Conservation (phyloP, 768 basidiomycete genomes). For the Mycena olivaceomarginata region DNA sequence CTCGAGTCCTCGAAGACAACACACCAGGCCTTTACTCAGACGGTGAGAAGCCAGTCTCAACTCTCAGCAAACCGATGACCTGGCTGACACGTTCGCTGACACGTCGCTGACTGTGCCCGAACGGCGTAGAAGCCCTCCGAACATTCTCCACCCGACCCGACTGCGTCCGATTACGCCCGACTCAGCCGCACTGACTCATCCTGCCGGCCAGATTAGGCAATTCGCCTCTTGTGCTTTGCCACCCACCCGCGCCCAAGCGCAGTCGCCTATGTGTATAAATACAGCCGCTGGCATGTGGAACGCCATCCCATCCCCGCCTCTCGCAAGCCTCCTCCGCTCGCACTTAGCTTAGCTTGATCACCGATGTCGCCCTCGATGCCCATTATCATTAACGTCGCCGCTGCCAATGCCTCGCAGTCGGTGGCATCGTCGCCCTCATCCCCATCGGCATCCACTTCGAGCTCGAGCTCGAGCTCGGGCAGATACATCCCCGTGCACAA, state of each 20-base stretch:
- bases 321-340: neutral
- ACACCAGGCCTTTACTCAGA: no score
- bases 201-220: constrained; percentile 4
- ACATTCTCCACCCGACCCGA: constrained; percentile 20
- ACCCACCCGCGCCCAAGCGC: constrained; percentile 1
- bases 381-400: no score
- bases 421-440: neutral
- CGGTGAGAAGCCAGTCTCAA: no score
- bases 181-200: no score
- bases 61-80: no score
- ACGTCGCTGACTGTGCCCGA: constrained; percentile 26
- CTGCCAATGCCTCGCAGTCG: neutral
- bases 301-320: constrained; percentile 4
- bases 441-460: neutral
- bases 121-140: constrained; percentile 25
- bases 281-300: constrained; percentile 1
- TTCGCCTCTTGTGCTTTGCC: neutral
- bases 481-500: constrained; percentile 39
- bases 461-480: constrained; percentile 12
- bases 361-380: constrained; percentile 35
- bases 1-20: no score
- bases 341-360: neutral
- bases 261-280: constrained; percentile 23
- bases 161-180: neutral
- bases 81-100: constrained; percentile 35